Percentiles rank a stretch among this genome's conserved stretches.
These are phyloP conservation scores for Clonostachys solani DNA, from an alignment of 2,329 filamentous ascomycete species.

Conservation along the genomic window DNA sequence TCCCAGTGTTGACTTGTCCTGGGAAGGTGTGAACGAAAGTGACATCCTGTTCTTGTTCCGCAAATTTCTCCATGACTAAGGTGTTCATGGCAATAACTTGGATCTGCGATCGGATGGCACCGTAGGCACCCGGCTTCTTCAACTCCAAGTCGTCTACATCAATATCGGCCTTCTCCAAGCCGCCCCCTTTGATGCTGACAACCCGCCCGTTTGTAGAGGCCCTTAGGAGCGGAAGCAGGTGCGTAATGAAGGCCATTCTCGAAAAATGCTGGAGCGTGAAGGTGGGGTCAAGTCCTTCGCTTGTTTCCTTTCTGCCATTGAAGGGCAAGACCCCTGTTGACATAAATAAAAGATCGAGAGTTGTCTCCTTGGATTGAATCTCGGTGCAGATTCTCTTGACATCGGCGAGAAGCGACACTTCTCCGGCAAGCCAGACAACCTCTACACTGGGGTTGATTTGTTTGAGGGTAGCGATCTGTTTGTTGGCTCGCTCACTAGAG, in stretches of 20 bases:
- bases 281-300: slow-evolving; percentile 33
- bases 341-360: slow-evolving; percentile 37
- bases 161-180: slow-evolving; percentile 7
- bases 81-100: slow-evolving; percentile 20
- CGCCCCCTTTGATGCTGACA: slow-evolving; percentile 16
- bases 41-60: slow-evolving; percentile 10
- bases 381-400: slow-evolving; percentile 26
- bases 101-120: slow-evolving; percentile 12
- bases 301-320: slow-evolving; percentile 24
- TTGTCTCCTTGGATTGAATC: slow-evolving; percentile 28
- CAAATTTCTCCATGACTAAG: slow-evolving; percentile 13
- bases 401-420: slow-evolving; percentile 38
- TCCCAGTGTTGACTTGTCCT: slow-evolving; percentile 19
- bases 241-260: slow-evolving; percentile 31
- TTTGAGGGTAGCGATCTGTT: slow-evolving; percentile 28
- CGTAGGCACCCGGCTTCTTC: slow-evolving; percentile 17
- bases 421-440: slow-evolving; percentile 34
- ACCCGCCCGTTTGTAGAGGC: slow-evolving; percentile 14
- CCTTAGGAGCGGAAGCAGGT: slow-evolving; percentile 32
- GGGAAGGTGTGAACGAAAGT: slow-evolving; percentile 19
- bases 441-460: slow-evolving; percentile 29
- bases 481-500: slow-evolving; percentile 16
- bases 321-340: slow-evolving; percentile 37
- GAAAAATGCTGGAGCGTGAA: slow-evolving; percentile 36
- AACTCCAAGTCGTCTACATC: slow-evolving; percentile 17